A percentile compares a stretch with the other conserved stretches of the same genome.
Conservation (phyloP, 2,329 filamentous ascomycete genomes). For the Grosmannia serpens region DNA sequence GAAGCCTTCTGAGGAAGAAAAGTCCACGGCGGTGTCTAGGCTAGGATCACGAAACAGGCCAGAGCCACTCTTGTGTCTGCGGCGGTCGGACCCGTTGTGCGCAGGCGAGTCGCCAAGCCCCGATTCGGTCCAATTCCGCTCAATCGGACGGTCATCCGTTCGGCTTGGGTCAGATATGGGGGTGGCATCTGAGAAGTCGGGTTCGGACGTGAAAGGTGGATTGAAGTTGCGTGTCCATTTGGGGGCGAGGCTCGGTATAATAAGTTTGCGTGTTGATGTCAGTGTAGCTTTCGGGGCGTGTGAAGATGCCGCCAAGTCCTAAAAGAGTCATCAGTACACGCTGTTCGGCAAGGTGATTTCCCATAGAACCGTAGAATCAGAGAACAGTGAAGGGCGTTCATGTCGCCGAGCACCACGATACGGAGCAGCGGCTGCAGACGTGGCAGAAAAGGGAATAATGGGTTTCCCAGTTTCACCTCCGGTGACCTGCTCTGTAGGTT, state of each 20-base stretch:
- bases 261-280: constrained; percentile 3
- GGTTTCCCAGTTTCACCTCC: not conserved
- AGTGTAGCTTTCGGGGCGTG: not conserved
- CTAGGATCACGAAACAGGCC: constrained; percentile 35
- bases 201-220: constrained; percentile 1
- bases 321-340: not conserved
- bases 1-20: constrained; percentile 41
- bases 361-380: too few species aligned
- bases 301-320: constrained; percentile 2
- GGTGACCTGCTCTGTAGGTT: not conserved
- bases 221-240: constrained; percentile 14
- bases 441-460: not conserved
- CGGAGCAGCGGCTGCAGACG: not conserved
- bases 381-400: not conserved
- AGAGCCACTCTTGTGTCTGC: constrained; percentile 13
- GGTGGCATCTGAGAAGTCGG: constrained; percentile 9
- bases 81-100: not conserved
- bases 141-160: constrained; percentile 8
- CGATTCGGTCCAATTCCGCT: constrained; percentile 4
- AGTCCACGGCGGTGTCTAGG: constrained; percentile 39
- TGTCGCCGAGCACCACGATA: not conserved
- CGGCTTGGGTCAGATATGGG: constrained; percentile 12
- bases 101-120: not conserved
- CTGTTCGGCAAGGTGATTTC: not conserved
- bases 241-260: constrained; percentile 18